These are phyloP conservation scores for Termitomyces sp. DNA, from an alignment of 768 basidiomycete species.

Conservation along the genomic window DNA sequence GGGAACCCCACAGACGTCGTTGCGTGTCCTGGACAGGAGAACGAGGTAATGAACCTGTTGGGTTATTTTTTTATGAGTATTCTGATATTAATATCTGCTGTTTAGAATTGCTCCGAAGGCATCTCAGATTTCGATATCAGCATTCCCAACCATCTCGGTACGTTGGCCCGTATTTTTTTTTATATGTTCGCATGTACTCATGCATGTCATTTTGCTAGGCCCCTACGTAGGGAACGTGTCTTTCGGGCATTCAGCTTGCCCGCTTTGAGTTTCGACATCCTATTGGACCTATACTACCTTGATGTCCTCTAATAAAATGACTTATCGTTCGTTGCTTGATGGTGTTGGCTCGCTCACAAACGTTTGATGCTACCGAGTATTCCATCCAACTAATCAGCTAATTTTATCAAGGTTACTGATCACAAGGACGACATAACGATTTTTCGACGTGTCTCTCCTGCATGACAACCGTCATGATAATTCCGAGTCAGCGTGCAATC, in stretches of 20 bases:
- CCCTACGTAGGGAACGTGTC: conserved; percentile 27
- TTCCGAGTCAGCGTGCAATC: no score
- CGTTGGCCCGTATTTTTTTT: background rate
- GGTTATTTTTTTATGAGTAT: background rate
- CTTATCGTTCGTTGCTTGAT: background rate
- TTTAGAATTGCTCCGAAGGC: conserved; percentile 22
- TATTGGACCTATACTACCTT: background rate
- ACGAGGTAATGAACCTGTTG: conserved; percentile 13
- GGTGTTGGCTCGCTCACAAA: background rate
- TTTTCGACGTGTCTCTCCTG: no score
- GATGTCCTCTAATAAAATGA: background rate
- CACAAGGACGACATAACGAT: no score
- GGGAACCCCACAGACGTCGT: conserved; percentile 25
- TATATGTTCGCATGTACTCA: background rate
- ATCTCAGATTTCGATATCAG: conserved; percentile 16
- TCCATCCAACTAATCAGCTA: background rate
- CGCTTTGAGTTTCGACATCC: background rate
- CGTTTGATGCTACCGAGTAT: background rate
- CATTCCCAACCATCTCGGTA: conserved; percentile 18
- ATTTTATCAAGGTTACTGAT: no score
- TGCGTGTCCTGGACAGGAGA: conserved; percentile 36
- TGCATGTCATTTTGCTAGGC: conserved; percentile 10
- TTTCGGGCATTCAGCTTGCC: conserved; percentile 18
- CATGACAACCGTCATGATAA: no score
- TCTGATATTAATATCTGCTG: background rate